Percentiles rank a stretch among this genome's conserved stretches.
Conservation (phyloP, 176 grass and related monocot genomes). For the Rhynchospora breviuscula region DNA sequence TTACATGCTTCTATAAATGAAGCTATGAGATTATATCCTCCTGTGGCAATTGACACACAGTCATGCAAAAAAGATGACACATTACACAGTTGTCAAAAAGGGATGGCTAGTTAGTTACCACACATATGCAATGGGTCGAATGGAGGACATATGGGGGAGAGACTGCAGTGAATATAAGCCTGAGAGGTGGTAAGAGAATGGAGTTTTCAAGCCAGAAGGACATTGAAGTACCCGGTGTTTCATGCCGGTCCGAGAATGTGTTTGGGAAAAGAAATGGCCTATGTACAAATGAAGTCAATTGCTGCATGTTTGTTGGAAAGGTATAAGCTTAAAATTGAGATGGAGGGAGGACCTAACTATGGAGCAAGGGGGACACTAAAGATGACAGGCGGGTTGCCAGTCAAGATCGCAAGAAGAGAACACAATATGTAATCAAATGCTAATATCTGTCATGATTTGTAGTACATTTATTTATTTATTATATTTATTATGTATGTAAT, state of each 20-base stretch:
- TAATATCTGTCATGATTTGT: not conserved
- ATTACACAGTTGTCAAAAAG: conserved; percentile 24
- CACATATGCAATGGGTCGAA: conserved; percentile 24
- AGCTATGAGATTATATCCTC: conserved; percentile 34
- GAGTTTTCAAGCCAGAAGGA: conserved; percentile 22
- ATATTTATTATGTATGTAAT: not conserved
- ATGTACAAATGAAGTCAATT: conserved; percentile 32
- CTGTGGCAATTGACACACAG: conserved; percentile 13
- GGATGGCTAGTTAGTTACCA: conserved; percentile 27
- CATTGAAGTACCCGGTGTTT: conserved; percentile 31
- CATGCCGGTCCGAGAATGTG: conserved; percentile 37
- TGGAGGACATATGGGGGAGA: conserved; percentile 24
- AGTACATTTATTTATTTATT: not conserved
- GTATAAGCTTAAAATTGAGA: conserved; percentile 2
- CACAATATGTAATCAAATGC: not conserved
- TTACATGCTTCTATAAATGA: conserved; percentile 32
- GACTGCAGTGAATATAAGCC: conserved; percentile 31
- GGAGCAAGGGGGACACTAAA: conserved; percentile 1
- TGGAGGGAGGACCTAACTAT: not conserved
- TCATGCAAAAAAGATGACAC: conserved; percentile 23
- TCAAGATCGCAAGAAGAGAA: conserved; percentile 1
- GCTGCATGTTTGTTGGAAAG: conserved; percentile 15
- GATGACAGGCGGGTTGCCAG: conserved; percentile 22
- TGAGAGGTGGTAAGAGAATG: conserved; percentile 31
- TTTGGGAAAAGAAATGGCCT: conserved; percentile 43